Conservation (phyloP, 2,329 filamentous ascomycete species). For the Aspergillus sp. region DNA sequence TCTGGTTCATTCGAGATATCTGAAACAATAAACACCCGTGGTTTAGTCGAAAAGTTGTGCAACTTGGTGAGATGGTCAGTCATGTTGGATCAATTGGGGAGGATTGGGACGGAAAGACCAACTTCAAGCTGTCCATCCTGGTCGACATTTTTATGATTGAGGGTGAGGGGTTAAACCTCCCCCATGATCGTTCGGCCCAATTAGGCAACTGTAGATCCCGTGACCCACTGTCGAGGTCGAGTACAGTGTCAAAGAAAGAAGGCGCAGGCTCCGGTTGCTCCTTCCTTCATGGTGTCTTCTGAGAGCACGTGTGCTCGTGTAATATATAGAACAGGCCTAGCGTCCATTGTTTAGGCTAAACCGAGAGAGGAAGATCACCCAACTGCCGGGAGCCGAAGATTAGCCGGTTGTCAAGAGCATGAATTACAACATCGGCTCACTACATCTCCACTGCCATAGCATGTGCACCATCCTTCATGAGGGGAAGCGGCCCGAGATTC, state of each 20-base stretch:
- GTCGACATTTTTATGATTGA: background rate
- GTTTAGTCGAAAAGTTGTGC: slow-evolving; percentile 1
- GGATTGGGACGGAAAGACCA: background rate
- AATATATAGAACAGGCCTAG: background rate
- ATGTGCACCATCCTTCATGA: background rate
- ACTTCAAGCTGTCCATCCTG: background rate
- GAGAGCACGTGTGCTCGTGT: background rate
- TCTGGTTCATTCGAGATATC: slow-evolving; percentile 11
- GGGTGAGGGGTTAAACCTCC: background rate
- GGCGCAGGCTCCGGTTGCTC: background rate
- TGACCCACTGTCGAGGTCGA: too few species aligned
- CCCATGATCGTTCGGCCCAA: too few species aligned
- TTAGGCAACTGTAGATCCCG: too few species aligned
- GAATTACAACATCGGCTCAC: too few species aligned
- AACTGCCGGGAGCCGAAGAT: too few species aligned
- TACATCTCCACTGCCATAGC: background rate
- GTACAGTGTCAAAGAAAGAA: background rate
- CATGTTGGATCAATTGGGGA: background rate
- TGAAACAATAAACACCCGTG: slow-evolving; percentile 6
- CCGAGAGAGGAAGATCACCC: background rate
- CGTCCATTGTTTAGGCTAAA: background rate
- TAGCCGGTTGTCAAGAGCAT: too few species aligned
- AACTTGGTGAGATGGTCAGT: background rate
- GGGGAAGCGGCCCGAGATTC: background rate
- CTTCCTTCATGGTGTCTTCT: background rate